Base-by-base conservation (phyloP, 73 alveolate genomes). In the Tetrahymena borealis region DNA sequence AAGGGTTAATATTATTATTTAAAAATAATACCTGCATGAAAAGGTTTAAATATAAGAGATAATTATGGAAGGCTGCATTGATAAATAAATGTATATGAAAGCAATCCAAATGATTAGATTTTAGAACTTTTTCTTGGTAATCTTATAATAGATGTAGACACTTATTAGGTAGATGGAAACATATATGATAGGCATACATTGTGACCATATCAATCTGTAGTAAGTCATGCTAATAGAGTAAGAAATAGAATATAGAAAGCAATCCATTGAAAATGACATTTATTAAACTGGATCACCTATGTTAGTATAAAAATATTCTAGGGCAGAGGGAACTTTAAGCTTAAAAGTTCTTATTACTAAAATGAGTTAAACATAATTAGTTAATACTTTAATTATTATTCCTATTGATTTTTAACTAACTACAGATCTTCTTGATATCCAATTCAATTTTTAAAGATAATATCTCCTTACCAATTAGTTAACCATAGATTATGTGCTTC, bases 251-350 rank as follows among this genome's bases (percentile, higher is more conserved):
- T 39, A 92, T 28, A 92, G 24, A 39, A 35, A 32, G 8, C 95
- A 92, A 60, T 92, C 95, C 95, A 92, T 78, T 11, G 93, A 38
- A 5, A 85, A 32, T 2, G 91, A 24, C 39, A 85, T 92, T 32
- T 91, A 77, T 39, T 92, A 85, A 31, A 90, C 90, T 12, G 95
- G 95, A 85, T 92, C 90, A 39, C 93, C 95, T 16, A 77, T 91
- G 31, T 78, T 39, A 11, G 90, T 35, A 6, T 93, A 37, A 9
- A 91, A 32, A 39, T 92, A 78, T 20, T 33, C 40, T 10, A 92
- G 4, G 13, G 79, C 18, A 37, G 33, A n/a, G 4, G 95, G 95
- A 36, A 92, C 35, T 31, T 78, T 9, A 11, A 92, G 35, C 40
- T 85, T 33, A 85, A 92, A 92, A 18, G 95, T 33, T 28, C 78